Evolutionary conservation across 2,329 filamentous ascomycete genomes (phyloP).

Genomic region (Aspergillus ustus): DNA sequence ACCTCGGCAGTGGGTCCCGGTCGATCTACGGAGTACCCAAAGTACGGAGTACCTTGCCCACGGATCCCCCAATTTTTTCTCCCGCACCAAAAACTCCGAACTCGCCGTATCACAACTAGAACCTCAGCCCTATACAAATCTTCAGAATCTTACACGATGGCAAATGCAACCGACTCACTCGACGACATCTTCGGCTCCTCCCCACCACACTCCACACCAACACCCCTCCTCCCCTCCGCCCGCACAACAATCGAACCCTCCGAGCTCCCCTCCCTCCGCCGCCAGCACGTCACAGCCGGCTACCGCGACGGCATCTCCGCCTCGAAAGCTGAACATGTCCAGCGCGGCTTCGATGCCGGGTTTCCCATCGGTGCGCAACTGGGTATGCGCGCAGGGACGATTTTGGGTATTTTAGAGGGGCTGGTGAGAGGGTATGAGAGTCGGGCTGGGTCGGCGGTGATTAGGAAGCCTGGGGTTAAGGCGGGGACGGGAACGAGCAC

Average conservation of each 20-base stretch:
- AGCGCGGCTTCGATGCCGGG: conserved; percentile 89
- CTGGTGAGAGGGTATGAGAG: conserved; percentile 52
- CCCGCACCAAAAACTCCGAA: neutral
- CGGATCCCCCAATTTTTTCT: neutral
- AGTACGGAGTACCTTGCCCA: too few relatives aligned
- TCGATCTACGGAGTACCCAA: too few relatives aligned
- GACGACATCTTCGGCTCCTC: conserved; percentile 51
- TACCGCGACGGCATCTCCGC: conserved; percentile 85
- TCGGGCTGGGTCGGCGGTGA: conserved; percentile 28
- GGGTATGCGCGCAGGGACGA: conserved; percentile 72
- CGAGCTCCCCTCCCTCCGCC: conserved; percentile 76
- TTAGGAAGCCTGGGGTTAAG: conserved; percentile 32
- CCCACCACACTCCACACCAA: conserved; percentile 27
- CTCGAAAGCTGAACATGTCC: conserved; percentile 77
- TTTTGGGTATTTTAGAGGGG: conserved; percentile 79
- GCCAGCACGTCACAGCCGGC: conserved; percentile 79
- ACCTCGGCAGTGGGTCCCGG: too few relatives aligned
- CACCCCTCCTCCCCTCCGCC: neutral
- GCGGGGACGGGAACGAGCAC: conserved; percentile 19
- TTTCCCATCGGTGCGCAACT: conserved; percentile 82
- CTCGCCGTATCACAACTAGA: too few relatives aligned
- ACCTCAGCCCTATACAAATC: neutral
- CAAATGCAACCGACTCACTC: conserved; percentile 31
- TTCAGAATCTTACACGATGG: conserved; percentile 16
- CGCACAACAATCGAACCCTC: conserved; percentile 50